Percentiles rank a stretch among this genome's conserved stretches.
These are phyloP conservation scores for Colletotrichum orchidophilum DNA, from an alignment of 2,329 filamentous ascomycete species.

Conservation along the genomic window DNA sequence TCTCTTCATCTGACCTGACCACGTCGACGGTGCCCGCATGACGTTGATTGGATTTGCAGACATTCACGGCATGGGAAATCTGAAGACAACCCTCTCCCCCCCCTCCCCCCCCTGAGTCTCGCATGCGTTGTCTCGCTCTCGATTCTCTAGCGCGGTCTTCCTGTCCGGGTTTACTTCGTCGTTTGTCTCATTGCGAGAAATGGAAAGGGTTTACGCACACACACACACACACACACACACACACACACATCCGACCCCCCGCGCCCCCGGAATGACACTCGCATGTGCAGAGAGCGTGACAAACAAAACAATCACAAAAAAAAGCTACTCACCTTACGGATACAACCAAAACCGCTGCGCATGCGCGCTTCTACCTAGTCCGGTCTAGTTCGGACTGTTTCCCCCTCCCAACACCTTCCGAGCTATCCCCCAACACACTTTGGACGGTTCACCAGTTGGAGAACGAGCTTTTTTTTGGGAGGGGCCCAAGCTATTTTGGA, in stretches of 20 bases:
- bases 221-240: neutral
- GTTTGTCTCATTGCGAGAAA: slow-evolving; percentile 15
- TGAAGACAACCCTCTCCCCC: no score
- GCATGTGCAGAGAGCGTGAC: no score
- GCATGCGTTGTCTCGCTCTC: neutral
- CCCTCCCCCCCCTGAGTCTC: neutral
- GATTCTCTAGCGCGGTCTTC: slow-evolving; percentile 17
- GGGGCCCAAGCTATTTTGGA: slow-evolving; percentile 2
- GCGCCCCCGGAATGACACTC: no score
- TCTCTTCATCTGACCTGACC: neutral
- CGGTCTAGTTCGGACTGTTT: neutral
- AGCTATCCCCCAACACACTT: slow-evolving; percentile 27
- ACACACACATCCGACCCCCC: neutral
- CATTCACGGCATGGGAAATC: no score
- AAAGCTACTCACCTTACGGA: neutral
- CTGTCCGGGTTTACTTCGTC: slow-evolving; percentile 30
- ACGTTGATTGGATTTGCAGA: neutral
- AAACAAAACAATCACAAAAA: neutral
- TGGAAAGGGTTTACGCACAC: neutral
- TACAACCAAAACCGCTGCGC: neutral
- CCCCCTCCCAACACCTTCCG: slow-evolving; percentile 26
- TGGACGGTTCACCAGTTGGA: slow-evolving; percentile 16
- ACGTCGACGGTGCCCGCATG: neutral
- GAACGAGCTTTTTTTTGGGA: neutral
- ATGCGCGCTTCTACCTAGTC: slow-evolving; percentile 16